phyloP scores from a whole-genome alignment of 331 rosid genomes.

The Malus hybrid region DNA sequence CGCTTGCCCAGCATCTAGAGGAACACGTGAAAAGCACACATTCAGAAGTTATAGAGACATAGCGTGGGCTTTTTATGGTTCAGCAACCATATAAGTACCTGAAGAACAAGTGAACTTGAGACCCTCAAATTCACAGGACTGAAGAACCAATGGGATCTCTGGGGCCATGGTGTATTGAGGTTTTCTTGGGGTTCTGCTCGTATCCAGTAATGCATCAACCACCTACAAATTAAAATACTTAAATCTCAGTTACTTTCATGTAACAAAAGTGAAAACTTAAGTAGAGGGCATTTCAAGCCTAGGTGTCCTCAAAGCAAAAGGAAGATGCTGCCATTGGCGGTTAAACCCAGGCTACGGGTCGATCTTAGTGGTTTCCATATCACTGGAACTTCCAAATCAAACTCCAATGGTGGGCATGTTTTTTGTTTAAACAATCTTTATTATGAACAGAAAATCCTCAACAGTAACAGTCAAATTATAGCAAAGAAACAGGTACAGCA shows the following conservation, averaged over 20 bases:
- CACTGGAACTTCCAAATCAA: neutral
- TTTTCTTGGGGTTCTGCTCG: conserved; percentile 50
- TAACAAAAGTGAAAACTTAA: neutral
- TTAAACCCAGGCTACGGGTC: neutral
- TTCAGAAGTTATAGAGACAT: neutral
- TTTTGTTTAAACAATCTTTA: neutral
- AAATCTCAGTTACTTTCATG: conserved; percentile 11
- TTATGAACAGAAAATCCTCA: neutral
- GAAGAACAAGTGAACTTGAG: conserved; percentile 64
- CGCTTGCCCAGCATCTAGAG: conserved; percentile 55
- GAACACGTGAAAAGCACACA: conserved; percentile 3
- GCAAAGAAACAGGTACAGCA: neutral
- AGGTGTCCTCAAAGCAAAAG: neutral
- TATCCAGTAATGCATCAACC: conserved; percentile 60
- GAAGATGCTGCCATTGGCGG: neutral
- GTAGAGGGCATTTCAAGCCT: neutral
- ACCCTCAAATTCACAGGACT: conserved; percentile 77
- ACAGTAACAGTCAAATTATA: neutral
- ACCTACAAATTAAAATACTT: conserved; percentile 43
- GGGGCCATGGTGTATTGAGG: conserved; percentile 86
- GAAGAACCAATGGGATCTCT: conserved; percentile 84
- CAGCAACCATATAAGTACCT: conserved; percentile 43
- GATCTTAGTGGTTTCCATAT: neutral
- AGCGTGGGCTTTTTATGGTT: neutral
- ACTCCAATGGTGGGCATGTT: neutral